These are phyloP conservation scores for Kwoniella pini DNA, from an alignment of 768 basidiomycete genomes.

Conservation along the genomic window DNA sequence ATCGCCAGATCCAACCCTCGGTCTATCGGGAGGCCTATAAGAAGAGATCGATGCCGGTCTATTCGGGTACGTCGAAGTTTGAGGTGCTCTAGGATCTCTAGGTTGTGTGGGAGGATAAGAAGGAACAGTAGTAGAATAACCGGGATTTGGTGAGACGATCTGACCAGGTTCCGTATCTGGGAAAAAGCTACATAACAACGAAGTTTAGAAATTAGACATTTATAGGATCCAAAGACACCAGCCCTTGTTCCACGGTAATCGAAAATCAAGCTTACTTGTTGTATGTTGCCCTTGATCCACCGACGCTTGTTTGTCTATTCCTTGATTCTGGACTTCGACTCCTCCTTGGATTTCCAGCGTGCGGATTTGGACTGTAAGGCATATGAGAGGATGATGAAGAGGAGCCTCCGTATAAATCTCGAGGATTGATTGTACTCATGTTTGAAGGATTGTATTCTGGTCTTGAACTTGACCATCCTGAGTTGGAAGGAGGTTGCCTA, in stretches of 20 bases:
- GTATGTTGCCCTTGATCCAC: background rate
- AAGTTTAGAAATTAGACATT: too few species aligned
- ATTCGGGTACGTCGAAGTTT: background rate
- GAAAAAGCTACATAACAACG: too few species aligned
- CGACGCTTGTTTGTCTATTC: background rate
- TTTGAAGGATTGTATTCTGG: background rate
- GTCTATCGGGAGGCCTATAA: background rate
- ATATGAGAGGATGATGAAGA: background rate
- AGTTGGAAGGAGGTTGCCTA: background rate
- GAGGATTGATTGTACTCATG: too few species aligned
- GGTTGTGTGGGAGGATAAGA: background rate
- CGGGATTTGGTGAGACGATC: background rate
- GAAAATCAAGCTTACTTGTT: background rate
- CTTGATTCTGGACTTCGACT: slow-evolving; percentile 8
- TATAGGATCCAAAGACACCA: too few species aligned
- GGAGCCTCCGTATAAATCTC: background rate
- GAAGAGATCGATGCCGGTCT: background rate
- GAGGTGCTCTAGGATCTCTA: background rate
- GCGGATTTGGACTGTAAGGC: too few species aligned
- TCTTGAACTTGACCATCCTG: background rate
- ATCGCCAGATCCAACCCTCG: background rate
- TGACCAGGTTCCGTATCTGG: background rate
- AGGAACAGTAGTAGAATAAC: background rate
- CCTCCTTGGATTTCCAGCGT: background rate
- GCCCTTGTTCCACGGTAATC: too few species aligned